Conservation (phyloP, 805 yeast species). For the Cyberlindnera saturnus region DNA sequence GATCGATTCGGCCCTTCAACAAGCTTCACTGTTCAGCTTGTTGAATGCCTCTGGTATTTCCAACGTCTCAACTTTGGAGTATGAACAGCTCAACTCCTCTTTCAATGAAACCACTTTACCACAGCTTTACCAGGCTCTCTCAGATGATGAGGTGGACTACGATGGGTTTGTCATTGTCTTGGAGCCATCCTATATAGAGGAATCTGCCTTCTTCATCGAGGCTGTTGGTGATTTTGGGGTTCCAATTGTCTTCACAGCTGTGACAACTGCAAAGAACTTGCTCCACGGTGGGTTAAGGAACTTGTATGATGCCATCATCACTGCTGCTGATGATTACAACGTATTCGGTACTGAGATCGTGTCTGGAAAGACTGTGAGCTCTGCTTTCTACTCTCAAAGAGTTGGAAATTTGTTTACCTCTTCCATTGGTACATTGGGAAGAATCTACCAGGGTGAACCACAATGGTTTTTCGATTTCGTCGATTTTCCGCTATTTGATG, state of each 20-base stretch:
- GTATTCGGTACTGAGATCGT: constrained; percentile 41
- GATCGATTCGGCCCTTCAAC: background rate
- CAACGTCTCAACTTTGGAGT: constrained; percentile 25
- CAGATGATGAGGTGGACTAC: constrained; percentile 24
- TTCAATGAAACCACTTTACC: constrained; percentile 19
- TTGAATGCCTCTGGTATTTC: constrained; percentile 3
- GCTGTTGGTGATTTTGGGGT: constrained; percentile 26
- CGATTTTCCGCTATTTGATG: constrained; percentile 4
- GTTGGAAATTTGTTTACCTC: constrained; percentile 35
- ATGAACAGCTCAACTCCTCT: constrained; percentile 32
- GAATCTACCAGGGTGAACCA: constrained; percentile 38
- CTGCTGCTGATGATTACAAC: constrained; percentile 34
- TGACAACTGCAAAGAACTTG: constrained; percentile 46
- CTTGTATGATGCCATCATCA: constrained; percentile 42
- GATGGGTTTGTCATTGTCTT: constrained; percentile 47
- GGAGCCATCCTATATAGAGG: constrained; percentile 45
- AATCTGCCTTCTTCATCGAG: constrained; percentile 45
- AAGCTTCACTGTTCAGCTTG: constrained; percentile 3
- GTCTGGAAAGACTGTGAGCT: constrained; percentile 36
- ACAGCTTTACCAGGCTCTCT: constrained; percentile 29
- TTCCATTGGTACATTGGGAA: constrained; percentile 43
- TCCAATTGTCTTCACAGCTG: constrained; percentile 48
- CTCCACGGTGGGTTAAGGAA: constrained; percentile 47
- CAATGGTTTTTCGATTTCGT: constrained; percentile 27
- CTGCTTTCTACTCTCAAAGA: constrained; percentile 46